Percentiles rank a stretch among this genome's conserved stretches.
phyloP scores from a whole-genome alignment of 768 basidiomycete species.

The Jaapia argillacea region DNA sequence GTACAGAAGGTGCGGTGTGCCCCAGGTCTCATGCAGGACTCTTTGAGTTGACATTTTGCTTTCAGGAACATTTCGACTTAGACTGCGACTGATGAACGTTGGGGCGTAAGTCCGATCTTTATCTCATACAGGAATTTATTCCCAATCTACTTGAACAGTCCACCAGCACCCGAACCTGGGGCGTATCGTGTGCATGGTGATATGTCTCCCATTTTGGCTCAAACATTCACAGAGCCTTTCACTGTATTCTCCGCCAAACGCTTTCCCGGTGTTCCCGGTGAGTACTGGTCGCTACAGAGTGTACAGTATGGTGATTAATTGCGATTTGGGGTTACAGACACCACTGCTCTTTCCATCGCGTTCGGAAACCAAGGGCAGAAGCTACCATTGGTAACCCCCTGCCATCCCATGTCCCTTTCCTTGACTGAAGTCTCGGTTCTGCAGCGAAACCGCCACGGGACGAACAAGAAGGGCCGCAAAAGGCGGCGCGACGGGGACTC shows the following conservation, averaged over 20 bases:
- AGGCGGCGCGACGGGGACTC: constrained; percentile 48
- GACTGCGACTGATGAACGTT: constrained; percentile 83
- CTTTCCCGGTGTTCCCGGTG: constrained; percentile 91
- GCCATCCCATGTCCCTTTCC: constrained; percentile 14
- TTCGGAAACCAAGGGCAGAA: constrained; percentile 89
- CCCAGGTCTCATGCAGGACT: constrained; percentile 8
- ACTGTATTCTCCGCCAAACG: constrained; percentile 88
- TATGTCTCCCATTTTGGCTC: constrained; percentile 70
- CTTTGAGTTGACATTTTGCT: constrained; percentile 12
- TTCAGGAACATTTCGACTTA: constrained; percentile 74
- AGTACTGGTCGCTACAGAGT: constrained; percentile 16
- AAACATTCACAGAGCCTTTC: constrained; percentile 76
- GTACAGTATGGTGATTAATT: constrained; percentile 6
- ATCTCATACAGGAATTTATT: background rate
- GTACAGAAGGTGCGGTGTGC: constrained; percentile 66
- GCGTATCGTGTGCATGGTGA: constrained; percentile 56
- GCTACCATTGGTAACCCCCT: constrained; percentile 61
- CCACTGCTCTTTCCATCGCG: constrained; percentile 83
- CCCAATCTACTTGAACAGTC: constrained; percentile 32
- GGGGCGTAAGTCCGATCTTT: constrained; percentile 61
- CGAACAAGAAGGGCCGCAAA: constrained; percentile 47
- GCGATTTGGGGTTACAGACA: constrained; percentile 45
- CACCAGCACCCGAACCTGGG: constrained; percentile 64
- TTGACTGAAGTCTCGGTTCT: constrained; percentile 13
- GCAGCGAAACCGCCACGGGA: constrained; percentile 76